Percentiles rank a stretch among this genome's conserved stretches.
phyloP scores from a whole-genome alignment of 2,329 filamentous ascomycete species.

The Penicillium psychrosexuale region DNA sequence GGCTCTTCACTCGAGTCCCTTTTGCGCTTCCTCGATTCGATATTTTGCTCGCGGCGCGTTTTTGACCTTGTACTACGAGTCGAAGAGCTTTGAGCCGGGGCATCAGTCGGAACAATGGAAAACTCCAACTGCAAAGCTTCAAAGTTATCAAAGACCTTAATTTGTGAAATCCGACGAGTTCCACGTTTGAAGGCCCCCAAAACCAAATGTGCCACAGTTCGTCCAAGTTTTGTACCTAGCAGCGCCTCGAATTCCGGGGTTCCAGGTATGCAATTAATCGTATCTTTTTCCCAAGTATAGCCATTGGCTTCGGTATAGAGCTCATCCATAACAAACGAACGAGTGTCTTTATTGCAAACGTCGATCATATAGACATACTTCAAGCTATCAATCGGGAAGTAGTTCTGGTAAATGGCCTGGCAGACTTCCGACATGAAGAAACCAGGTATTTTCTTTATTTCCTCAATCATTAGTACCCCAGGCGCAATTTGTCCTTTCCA shows the following conservation, averaged over 20 bases:
- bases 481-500: not conserved
- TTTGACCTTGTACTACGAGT: not conserved
- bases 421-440: not conserved
- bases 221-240: conserved; percentile 5
- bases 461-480: not conserved
- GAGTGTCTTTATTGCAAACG: not conserved
- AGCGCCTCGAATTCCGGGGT: conserved; percentile 3
- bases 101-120: not conserved
- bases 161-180: not conserved
- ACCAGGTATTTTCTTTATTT: not conserved
- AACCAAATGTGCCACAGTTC: not conserved
- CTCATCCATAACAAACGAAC: not conserved
- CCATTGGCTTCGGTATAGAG: not conserved
- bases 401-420: not conserved
- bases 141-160: not conserved
- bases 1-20: too few relatives aligned
- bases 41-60: not conserved
- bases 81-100: too few relatives aligned
- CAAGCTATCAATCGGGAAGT: not conserved
- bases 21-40: not conserved
- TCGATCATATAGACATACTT: not conserved
- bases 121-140: not conserved
- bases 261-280: conserved; percentile 1
- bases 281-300: not conserved
- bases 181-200: conserved; percentile 3